Evolutionary conservation across 305 asterid species (phyloP).

Genomic region (Fraxinus latifolia): DNA sequence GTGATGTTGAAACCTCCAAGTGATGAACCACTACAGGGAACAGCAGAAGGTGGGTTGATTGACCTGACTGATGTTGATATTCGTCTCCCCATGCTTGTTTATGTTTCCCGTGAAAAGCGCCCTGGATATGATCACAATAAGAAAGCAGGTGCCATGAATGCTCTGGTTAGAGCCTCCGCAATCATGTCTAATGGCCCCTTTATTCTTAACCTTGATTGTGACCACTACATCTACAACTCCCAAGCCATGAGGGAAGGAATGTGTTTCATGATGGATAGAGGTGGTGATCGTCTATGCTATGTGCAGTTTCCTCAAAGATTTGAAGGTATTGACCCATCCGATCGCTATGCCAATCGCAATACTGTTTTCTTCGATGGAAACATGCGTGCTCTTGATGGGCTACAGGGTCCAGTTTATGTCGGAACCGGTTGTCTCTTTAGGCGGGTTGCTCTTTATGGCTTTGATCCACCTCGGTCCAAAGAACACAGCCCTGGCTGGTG

Average conservation of each 20-base stretch:
- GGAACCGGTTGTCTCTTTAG: constrained; percentile 77
- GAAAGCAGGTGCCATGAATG: constrained; percentile 87
- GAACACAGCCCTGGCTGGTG: constrained; percentile 47
- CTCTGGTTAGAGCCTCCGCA: constrained; percentile 79
- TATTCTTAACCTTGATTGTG: constrained; percentile 76
- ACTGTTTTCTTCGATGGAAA: constrained; percentile 73
- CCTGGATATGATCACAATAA: constrained; percentile 80
- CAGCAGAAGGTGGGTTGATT: constrained; percentile 38
- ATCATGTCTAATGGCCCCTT: constrained; percentile 78
- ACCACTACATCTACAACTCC: constrained; percentile 68
- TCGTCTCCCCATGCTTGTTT: constrained; percentile 80
- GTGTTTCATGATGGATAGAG: constrained; percentile 87
- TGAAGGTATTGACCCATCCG: constrained; percentile 73
- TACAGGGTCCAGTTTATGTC: constrained; percentile 74
- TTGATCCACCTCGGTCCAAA: constrained; percentile 73
- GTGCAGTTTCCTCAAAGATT: constrained; percentile 76
- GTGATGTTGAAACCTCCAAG: constrained; percentile 85
- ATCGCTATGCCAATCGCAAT: constrained; percentile 67
- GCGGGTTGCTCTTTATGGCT: constrained; percentile 61
- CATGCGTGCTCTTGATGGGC: constrained; percentile 74
- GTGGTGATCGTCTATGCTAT: constrained; percentile 71
- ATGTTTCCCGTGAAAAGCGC: constrained; percentile 71
- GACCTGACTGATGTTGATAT: constrained; percentile 59
- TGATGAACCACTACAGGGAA: constrained; percentile 57
- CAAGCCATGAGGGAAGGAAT: constrained; percentile 81